A percentile compares a stretch with the other conserved stretches of the same genome.
Conservation (phyloP, 176 grass and related monocot species). For the Typha latifolia region DNA sequence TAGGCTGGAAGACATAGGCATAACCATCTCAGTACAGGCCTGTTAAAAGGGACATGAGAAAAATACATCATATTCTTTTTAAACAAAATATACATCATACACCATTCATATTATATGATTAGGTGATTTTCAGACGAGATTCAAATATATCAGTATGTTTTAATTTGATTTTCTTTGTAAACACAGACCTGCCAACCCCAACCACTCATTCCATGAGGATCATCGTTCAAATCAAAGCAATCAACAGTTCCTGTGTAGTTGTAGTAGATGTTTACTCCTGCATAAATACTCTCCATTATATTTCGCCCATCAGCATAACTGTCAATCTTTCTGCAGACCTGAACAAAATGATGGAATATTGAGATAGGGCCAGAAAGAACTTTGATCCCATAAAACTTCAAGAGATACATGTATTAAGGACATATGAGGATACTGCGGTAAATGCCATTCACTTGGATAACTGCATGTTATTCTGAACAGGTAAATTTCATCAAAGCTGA, state of each 20-base stretch:
- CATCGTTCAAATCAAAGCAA: constrained; percentile 89
- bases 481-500: no score
- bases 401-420: background rate
- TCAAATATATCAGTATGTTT: no score
- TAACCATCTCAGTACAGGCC: constrained; percentile 99
- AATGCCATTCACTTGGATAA: background rate
- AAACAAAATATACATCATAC: constrained; percentile 5
- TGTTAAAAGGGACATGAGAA: constrained; percentile 22
- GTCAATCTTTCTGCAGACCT: constrained; percentile 84
- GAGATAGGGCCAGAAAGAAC: constrained; percentile 1
- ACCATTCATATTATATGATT: constrained; percentile 1
- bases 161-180: no score
- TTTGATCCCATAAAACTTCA: background rate
- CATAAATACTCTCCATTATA: constrained; percentile 63
- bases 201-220: constrained; percentile 94
- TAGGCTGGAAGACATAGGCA: constrained; percentile 77
- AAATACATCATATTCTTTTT: background rate
- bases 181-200: constrained; percentile 77
- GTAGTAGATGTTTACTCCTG: constrained; percentile 88
- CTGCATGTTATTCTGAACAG: background rate
- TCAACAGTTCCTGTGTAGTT: constrained; percentile 64
- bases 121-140: background rate
- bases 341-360: constrained; percentile 15
- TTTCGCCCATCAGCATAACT: constrained; percentile 45
- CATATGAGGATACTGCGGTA: background rate